Evolutionary conservation across 371 early-diverging fungal genomes (phyloP).

Genomic region (Zancudomyces culisetae): DNA sequence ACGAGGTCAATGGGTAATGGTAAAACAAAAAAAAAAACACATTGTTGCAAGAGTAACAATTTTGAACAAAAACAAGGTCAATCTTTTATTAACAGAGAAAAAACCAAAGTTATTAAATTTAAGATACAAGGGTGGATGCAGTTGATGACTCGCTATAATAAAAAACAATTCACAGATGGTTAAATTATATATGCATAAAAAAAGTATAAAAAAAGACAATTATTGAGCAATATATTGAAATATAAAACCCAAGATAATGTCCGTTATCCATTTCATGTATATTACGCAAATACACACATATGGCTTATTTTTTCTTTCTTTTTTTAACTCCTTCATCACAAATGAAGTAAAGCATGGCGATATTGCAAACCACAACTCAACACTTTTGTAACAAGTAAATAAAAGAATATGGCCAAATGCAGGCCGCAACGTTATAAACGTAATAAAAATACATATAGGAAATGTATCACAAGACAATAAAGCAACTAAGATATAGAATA

Average conservation of each 20-base stretch:
- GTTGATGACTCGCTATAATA: slow-evolving; percentile 53
- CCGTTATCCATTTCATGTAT: slow-evolving; percentile 11
- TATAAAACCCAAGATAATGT: slow-evolving; percentile 20
- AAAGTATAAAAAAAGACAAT: slow-evolving; percentile 37
- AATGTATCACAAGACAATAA: no score
- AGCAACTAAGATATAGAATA: no score
- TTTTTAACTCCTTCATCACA: no score
- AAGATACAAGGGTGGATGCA: slow-evolving; percentile 64
- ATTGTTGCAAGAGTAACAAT: no score
- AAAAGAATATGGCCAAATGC: no score
- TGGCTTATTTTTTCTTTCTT: slow-evolving; percentile 4
- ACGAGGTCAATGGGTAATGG: no score
- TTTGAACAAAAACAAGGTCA: background rate
- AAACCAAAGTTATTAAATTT: slow-evolving; percentile 11
- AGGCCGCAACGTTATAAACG: no score
- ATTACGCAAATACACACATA: no score
- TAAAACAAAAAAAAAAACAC: no score
- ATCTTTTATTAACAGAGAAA: background rate
- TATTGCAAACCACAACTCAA: no score
- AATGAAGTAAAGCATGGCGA: no score
- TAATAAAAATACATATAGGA: background rate
- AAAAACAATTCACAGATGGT: background rate
- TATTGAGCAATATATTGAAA: slow-evolving; percentile 26
- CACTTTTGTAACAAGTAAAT: no score
- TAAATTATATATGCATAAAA: slow-evolving; percentile 4